Conservation (phyloP, 1,284 basidiomycete species). For the Ustilago nuda region DNA sequence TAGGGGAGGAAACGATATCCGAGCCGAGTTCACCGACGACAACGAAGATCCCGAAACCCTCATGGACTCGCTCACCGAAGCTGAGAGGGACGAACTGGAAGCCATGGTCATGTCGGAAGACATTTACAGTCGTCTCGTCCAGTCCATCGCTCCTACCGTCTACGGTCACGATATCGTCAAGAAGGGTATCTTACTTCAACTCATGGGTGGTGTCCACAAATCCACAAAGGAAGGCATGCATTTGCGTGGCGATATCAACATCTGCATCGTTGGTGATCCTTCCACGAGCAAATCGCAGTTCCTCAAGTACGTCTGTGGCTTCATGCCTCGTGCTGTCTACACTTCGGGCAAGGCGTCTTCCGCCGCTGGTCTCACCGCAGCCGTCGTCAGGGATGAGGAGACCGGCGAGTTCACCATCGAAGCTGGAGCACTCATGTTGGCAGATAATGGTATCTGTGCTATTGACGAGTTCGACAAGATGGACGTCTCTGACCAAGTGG, state of each 20-base stretch:
- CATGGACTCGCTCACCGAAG: slow-evolving; percentile 86
- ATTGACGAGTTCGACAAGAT: slow-evolving; percentile 99
- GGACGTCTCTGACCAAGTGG: slow-evolving; percentile 97
- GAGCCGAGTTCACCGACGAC: slow-evolving; percentile 84
- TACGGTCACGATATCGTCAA: slow-evolving; percentile 79
- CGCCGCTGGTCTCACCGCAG: slow-evolving; percentile 97
- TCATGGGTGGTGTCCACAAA: slow-evolving; percentile 99
- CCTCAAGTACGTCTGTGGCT: slow-evolving; percentile 99
- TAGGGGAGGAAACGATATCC: slow-evolving; percentile 59
- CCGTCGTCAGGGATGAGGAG: slow-evolving; percentile 98
- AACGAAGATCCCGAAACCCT: slow-evolving; percentile 84
- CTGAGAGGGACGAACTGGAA: slow-evolving; percentile 93
- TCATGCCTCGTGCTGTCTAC: slow-evolving; percentile 97
- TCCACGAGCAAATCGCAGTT: slow-evolving; percentile 98
- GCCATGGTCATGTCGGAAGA: slow-evolving; percentile 92
- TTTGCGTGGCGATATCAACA: slow-evolving; percentile 96
- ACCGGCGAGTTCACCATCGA: slow-evolving; percentile 99
- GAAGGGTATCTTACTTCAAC: slow-evolving; percentile 94
- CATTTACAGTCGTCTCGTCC: slow-evolving; percentile 92
- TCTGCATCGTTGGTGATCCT: slow-evolving; percentile 97
- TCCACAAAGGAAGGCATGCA: slow-evolving; percentile 96
- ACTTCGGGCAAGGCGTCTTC: slow-evolving; percentile 99
- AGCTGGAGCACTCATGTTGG: slow-evolving; percentile 93
- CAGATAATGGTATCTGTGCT: slow-evolving; percentile 98
- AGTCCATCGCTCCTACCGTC: slow-evolving; percentile 96